Conservation (phyloP, 345 rosid genomes). For the Murraya paniculata region DNA sequence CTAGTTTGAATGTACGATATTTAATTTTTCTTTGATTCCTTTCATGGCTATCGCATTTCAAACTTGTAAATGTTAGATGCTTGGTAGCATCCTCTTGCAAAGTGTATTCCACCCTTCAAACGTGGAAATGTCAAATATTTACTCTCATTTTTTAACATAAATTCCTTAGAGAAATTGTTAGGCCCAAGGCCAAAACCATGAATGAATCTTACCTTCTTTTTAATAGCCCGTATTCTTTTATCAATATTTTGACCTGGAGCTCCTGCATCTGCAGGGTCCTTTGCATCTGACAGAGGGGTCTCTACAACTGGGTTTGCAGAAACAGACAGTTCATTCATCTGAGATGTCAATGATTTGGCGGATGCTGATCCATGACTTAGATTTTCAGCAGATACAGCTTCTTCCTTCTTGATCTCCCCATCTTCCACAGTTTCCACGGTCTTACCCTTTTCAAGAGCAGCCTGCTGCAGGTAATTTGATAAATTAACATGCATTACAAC, state of each 20-base stretch:
- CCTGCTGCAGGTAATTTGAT: slow-evolving; percentile 34
- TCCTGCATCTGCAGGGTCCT: slow-evolving; percentile 34
- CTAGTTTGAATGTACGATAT: neutral
- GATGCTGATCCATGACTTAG: slow-evolving; percentile 37
- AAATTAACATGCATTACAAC: slow-evolving; percentile 4
- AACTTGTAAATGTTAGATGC: neutral
- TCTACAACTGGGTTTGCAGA: slow-evolving; percentile 40
- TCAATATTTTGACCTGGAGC: slow-evolving; percentile 57
- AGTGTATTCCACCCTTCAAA: neutral
- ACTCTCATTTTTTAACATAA: neutral
- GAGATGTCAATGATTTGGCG: slow-evolving; percentile 56
- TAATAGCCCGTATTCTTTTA: slow-evolving; percentile 81
- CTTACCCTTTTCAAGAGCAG: slow-evolving; percentile 68
- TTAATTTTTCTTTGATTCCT: neutral
- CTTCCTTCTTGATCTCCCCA: slow-evolving; percentile 39
- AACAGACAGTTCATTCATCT: slow-evolving; percentile 59
- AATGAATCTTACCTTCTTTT: slow-evolving; percentile 69
- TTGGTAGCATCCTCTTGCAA: neutral
- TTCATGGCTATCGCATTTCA: neutral
- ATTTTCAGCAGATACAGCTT: slow-evolving; percentile 24
- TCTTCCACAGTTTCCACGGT: slow-evolving; percentile 40
- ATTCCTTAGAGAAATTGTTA: neutral
- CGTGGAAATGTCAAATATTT: neutral
- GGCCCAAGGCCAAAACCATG: slow-evolving; percentile 4
- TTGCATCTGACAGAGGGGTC: slow-evolving; percentile 33